Evolutionary conservation across 371 early-diverging fungal genomes (phyloP).

Genomic region (Coemansia sp.): DNA sequence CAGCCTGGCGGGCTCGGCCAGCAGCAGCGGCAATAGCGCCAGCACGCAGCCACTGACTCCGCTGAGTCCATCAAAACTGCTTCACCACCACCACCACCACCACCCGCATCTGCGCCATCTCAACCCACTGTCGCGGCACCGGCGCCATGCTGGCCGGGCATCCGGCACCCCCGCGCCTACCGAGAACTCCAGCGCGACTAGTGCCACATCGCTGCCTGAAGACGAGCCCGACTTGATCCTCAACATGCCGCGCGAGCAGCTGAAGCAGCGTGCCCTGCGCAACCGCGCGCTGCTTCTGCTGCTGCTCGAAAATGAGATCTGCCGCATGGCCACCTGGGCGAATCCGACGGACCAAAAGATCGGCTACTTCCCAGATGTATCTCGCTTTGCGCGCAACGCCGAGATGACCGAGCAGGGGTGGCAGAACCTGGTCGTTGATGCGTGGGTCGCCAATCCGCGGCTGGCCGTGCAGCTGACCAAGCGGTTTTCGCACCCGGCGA

Average conservation of each 20-base stretch:
- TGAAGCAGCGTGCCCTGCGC: constrained; percentile 55
- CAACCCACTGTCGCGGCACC: constrained; percentile 33
- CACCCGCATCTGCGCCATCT: constrained; percentile 34
- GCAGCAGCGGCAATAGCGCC: constrained; percentile 2
- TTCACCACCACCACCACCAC: not conserved
- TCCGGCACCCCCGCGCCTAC: not conserved
- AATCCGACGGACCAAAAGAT: constrained; percentile 59
- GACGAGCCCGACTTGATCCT: constrained; percentile 27
- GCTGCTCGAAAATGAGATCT: constrained; percentile 85
- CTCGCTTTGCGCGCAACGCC: constrained; percentile 23
- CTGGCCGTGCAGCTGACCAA: constrained; percentile 75
- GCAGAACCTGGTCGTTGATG: constrained; percentile 71
- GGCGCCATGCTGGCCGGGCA: constrained; percentile 13
- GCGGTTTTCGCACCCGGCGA: constrained; percentile 69
- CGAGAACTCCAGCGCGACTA: constrained; percentile 23
- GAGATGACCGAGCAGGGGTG: constrained; percentile 64
- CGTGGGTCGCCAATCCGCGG: constrained; percentile 78
- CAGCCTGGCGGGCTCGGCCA: constrained; percentile 1
- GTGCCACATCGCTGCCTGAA: constrained; percentile 28
- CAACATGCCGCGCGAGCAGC: constrained; percentile 47
- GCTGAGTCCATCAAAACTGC: constrained; percentile 4
- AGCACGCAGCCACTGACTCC: constrained; percentile 6
- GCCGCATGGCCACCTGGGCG: constrained; percentile 78
- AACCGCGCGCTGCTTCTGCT: constrained; percentile 65
- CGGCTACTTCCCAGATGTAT: constrained; percentile 26